Evolutionary conservation across 2,329 filamentous ascomycete genomes (phyloP).

Genomic region (Orbilia javanica): DNA sequence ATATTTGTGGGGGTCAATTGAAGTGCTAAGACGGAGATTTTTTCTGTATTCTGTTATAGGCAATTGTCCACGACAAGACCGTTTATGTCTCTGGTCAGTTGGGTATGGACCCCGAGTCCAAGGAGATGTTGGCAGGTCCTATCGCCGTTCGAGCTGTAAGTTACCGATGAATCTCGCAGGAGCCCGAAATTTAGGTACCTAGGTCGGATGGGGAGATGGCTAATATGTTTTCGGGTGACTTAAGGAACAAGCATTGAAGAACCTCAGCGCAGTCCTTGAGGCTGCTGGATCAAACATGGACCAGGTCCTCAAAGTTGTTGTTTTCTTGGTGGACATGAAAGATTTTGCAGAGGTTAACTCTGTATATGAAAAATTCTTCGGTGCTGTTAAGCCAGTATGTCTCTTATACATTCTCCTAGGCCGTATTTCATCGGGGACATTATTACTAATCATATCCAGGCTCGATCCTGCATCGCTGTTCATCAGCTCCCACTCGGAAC

Average conservation of each 20-base stretch:
- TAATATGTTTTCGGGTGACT: neutral
- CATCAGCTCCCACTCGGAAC: constrained; percentile 88
- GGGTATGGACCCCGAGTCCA: constrained; percentile 71
- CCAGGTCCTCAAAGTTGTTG: constrained; percentile 89
- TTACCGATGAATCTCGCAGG: neutral
- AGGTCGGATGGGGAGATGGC: neutral
- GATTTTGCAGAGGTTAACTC: constrained; percentile 86
- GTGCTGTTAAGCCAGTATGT: constrained; percentile 66
- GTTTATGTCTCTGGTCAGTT: constrained; percentile 79
- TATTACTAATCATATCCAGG: constrained; percentile 16
- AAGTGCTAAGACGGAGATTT: constrained; percentile 29
- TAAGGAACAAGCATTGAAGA: constrained; percentile 67
- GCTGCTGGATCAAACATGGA: constrained; percentile 82
- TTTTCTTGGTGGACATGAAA: constrained; percentile 92
- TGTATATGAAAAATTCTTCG: constrained; percentile 78
- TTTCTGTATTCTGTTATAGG: constrained; percentile 64
- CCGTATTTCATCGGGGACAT: neutral
- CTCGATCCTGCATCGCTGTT: constrained; percentile 89
- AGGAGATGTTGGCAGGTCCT: constrained; percentile 68
- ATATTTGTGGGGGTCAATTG: neutral
- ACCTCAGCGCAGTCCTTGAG: constrained; percentile 84
- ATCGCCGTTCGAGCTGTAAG: constrained; percentile 52
- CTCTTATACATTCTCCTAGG: neutral
- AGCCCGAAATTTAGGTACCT: neutral
- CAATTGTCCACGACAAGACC: constrained; percentile 74